Percentiles rank a stretch among this genome's conserved stretches.
Evolutionary conservation across 768 basidiomycete species (phyloP).

Genomic region (Leccinum subgranulosum): DNA sequence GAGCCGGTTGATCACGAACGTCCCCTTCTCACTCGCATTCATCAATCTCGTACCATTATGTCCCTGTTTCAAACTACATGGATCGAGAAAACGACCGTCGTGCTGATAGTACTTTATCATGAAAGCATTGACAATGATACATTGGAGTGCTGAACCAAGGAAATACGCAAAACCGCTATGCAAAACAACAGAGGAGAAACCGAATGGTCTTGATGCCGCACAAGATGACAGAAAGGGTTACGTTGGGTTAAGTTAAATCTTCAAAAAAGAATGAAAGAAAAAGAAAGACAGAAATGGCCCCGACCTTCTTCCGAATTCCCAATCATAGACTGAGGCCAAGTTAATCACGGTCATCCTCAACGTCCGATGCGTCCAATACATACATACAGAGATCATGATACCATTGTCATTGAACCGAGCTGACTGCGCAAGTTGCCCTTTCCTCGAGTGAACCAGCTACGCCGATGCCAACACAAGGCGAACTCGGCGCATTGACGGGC

Average conservation of each 20-base stretch:
- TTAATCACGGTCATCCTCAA: not conserved
- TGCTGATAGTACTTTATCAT: constrained; percentile 19
- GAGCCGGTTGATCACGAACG: not conserved
- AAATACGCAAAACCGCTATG: constrained; percentile 13
- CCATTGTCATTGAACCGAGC: constrained; percentile 17
- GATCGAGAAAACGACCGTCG: constrained; percentile 5
- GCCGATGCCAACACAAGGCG: constrained; percentile 5
- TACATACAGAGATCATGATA: not conserved
- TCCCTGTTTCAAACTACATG: constrained; percentile 12
- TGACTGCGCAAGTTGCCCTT: not conserved
- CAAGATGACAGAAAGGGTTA: constrained; percentile 2
- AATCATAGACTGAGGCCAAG: not conserved
- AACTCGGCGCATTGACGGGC: constrained; percentile 1
- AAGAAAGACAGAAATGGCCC: not conserved
- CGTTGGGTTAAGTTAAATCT: constrained; percentile 5
- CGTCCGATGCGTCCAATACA: not conserved
- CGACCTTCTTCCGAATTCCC: not conserved
- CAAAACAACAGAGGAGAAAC: constrained; percentile 24
- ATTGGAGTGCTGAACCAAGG: constrained; percentile 20
- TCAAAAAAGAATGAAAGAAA: not conserved
- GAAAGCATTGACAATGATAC: constrained; percentile 19
- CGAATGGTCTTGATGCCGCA: constrained; percentile 4
- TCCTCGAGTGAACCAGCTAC: constrained; percentile 3
- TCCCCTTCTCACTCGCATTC: not conserved
- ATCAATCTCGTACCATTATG: not conserved